Percentiles rank a stretch among this genome's conserved stretches.
phyloP scores from a whole-genome alignment of 176 grass and related monocot species.

The Musa beccarii region DNA sequence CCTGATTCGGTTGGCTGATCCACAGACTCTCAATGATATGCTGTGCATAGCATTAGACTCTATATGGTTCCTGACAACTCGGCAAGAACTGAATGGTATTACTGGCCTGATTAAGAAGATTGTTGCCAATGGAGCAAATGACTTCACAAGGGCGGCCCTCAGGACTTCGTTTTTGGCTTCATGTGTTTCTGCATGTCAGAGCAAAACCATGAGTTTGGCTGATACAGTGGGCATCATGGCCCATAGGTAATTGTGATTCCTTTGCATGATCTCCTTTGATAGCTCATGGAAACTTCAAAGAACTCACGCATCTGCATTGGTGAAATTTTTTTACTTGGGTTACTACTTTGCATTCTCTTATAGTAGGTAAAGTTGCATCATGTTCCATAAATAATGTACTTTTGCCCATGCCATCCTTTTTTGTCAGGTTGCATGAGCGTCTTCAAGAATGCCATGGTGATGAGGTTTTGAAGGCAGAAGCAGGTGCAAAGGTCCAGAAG shows the following conservation, averaged over 20 bases:
- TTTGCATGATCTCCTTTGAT: neutral
- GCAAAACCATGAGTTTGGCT: conserved; percentile 49
- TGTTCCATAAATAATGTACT: conserved; percentile 1
- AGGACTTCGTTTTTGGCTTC: conserved; percentile 83
- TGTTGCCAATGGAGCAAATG: conserved; percentile 51
- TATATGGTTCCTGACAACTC: conserved; percentile 80
- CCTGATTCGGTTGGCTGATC: conserved; percentile 51
- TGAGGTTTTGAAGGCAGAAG: conserved; percentile 88
- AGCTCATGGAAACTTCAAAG: neutral
- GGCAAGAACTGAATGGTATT: conserved; percentile 50
- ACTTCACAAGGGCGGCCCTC: conserved; percentile 85
- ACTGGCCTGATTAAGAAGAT: conserved; percentile 75
- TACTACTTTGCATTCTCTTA: neutral
- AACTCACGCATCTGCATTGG: neutral
- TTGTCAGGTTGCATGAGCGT: conserved; percentile 62
- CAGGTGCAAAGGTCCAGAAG: conserved; percentile 72
- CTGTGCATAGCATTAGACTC: conserved; percentile 73
- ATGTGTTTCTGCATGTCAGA: conserved; percentile 85
- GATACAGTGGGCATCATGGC: conserved; percentile 86
- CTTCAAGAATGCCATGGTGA: conserved; percentile 91
- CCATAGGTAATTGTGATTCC: conserved; percentile 45
- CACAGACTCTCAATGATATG: conserved; percentile 70
- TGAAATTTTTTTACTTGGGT: neutral
- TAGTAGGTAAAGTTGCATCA: neutral
- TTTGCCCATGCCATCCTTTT: conserved; percentile 10